phyloP scores from a whole-genome alignment of 148 eudicot species.

The Linanthus parryae region DNA sequence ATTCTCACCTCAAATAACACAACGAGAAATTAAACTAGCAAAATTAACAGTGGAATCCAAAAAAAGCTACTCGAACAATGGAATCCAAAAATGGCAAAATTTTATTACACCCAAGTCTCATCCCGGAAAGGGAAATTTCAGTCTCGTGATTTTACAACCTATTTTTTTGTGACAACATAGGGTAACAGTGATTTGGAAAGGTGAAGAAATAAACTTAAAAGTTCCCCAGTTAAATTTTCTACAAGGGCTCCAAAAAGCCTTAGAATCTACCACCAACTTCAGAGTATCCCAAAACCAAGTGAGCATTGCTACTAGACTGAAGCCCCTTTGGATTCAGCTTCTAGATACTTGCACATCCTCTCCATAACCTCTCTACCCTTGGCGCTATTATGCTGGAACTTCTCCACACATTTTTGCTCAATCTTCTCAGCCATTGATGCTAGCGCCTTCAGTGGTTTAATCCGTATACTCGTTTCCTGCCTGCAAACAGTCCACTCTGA shows the following conservation, averaged over 20 bases:
- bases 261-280: background rate
- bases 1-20: too few species aligned
- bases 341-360: conserved; percentile 95
- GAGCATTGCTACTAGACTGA: conserved; percentile 28
- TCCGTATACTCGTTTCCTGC: conserved; percentile 88
- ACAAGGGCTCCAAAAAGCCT: background rate
- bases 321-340: conserved; percentile 84
- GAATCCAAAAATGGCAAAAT: too few species aligned
- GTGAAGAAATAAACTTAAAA: too few species aligned
- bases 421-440: conserved; percentile 96
- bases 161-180: too few species aligned
- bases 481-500: conserved; percentile 85
- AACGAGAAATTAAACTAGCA: too few species aligned
- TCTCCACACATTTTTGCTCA: conserved; percentile 83
- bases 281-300: background rate
- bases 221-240: too few species aligned
- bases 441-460: conserved; percentile 72
- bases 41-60: too few species aligned
- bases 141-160: too few species aligned
- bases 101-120: too few species aligned
- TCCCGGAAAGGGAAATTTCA: too few species aligned
- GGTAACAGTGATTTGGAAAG: too few species aligned
- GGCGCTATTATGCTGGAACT: conserved; percentile 79
- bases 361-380: conserved; percentile 99
- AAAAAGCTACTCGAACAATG: too few species aligned